Conservation (phyloP, 768 basidiomycete genomes). For the Kwoniella sp. region DNA sequence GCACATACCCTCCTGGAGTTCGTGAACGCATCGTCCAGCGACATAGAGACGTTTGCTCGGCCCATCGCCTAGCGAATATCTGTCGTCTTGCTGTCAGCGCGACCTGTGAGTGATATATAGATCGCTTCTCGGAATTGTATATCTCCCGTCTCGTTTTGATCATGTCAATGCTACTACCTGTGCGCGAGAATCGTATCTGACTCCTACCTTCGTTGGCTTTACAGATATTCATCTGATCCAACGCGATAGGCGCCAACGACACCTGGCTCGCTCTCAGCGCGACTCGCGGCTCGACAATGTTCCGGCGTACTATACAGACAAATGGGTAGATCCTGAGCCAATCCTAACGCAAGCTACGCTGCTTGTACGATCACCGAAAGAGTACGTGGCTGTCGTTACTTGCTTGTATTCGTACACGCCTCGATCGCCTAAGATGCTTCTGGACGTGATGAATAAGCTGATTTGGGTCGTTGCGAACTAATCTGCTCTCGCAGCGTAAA, state of each 20-base stretch:
- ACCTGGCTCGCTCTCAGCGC: not conserved
- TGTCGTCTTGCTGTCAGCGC: not conserved
- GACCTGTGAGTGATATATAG: not conserved
- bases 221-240: not conserved
- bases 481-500: not conserved
- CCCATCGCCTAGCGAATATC: not conserved
- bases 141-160: too few species aligned
- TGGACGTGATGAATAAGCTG: too few species aligned
- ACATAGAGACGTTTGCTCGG: not conserved
- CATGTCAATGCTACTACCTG: too few species aligned
- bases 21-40: not conserved
- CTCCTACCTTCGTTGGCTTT: too few species aligned
- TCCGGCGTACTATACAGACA: not conserved
- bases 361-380: not conserved
- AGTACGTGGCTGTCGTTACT: conserved; percentile 1
- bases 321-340: not conserved
- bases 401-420: too few species aligned
- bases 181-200: too few species aligned
- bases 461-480: too few species aligned
- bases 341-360: not conserved
- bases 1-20: conserved; percentile 1
- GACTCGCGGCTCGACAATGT: not conserved
- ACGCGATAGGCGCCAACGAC: not conserved
- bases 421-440: too few species aligned
- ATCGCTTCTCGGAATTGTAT: too few species aligned